These are phyloP conservation scores for Penicillium fuscoglaucum DNA, from an alignment of 2,329 filamentous ascomycete species.

Conservation along the genomic window DNA sequence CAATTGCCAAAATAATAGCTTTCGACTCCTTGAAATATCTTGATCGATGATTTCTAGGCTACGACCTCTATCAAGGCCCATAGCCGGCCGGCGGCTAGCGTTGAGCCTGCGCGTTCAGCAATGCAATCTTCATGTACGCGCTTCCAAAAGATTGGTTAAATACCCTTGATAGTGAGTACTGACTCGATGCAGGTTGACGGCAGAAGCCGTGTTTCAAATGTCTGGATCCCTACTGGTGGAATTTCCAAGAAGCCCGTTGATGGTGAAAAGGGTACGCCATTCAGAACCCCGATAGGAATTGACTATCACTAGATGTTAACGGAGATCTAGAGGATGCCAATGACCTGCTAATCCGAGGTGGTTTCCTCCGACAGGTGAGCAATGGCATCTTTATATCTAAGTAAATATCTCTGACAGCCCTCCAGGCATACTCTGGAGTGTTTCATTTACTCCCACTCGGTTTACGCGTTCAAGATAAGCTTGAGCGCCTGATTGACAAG, in stretches of 20 bases:
- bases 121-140: slow-evolving; percentile 42
- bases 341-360: slow-evolving; percentile 66
- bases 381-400: background rate
- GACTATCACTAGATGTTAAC: slow-evolving; percentile 32
- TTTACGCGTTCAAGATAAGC: slow-evolving; percentile 80
- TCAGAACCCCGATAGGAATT: slow-evolving; percentile 38
- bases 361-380: slow-evolving; percentile 70
- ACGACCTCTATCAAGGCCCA: slow-evolving; percentile 27
- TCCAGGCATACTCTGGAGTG: slow-evolving; percentile 77
- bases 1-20: background rate
- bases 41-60: slow-evolving; percentile 31
- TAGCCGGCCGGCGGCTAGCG: slow-evolving; percentile 18
- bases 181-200: slow-evolving; percentile 51
- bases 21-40: slow-evolving; percentile 4
- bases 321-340: slow-evolving; percentile 57
- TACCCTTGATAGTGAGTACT: slow-evolving; percentile 11
- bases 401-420: background rate
- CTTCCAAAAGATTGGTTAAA: background rate
- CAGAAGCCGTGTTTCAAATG: slow-evolving; percentile 64
- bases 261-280: slow-evolving; percentile 45
- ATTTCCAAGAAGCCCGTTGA: slow-evolving; percentile 57
- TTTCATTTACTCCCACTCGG: slow-evolving; percentile 92
- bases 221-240: slow-evolving; percentile 78
- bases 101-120: slow-evolving; percentile 25
- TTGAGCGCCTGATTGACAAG: slow-evolving; percentile 81